These are phyloP conservation scores for Solanum corneliomulleri DNA, from an alignment of 257 asterid genomes.

Conservation along the genomic window DNA sequence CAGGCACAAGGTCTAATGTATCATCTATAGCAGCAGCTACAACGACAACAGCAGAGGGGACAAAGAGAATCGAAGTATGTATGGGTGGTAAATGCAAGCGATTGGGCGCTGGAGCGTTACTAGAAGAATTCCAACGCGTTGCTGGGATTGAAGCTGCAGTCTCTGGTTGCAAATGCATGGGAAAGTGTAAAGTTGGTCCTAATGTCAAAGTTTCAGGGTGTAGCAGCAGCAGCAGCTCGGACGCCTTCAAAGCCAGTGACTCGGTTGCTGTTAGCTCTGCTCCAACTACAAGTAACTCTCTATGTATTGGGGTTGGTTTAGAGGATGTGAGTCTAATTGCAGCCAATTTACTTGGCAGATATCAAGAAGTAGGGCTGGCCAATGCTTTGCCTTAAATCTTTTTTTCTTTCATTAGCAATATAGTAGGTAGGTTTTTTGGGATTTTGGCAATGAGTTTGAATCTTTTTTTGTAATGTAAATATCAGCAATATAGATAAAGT, in stretches of 20 bases:
- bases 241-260: not conserved
- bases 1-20: not conserved
- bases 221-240: not conserved
- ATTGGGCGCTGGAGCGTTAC: constrained; percentile 37
- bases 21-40: not conserved
- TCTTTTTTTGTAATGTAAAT: not conserved
- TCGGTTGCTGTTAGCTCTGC: not conserved
- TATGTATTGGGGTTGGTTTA: constrained; percentile 56
- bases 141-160: constrained; percentile 57
- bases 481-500: not conserved
- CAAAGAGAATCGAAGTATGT: constrained; percentile 62
- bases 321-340: constrained; percentile 64
- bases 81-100: constrained; percentile 96
- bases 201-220: constrained; percentile 39
- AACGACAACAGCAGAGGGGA: not conserved
- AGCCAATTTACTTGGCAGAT: constrained; percentile 26
- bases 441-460: not conserved
- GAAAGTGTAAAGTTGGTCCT: constrained; percentile 79
- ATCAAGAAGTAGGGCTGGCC: constrained; percentile 17
- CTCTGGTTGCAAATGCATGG: constrained; percentile 87
- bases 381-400: not conserved
- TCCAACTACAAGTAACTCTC: constrained; percentile 1
- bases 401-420: not conserved
- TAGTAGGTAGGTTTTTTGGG: not conserved
- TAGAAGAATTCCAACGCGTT: constrained; percentile 44